Percentiles rank a stretch among this genome's conserved stretches.
Conservation (phyloP, 371 early-diverging fungal species). For the Fennellomyces sp. region DNA sequence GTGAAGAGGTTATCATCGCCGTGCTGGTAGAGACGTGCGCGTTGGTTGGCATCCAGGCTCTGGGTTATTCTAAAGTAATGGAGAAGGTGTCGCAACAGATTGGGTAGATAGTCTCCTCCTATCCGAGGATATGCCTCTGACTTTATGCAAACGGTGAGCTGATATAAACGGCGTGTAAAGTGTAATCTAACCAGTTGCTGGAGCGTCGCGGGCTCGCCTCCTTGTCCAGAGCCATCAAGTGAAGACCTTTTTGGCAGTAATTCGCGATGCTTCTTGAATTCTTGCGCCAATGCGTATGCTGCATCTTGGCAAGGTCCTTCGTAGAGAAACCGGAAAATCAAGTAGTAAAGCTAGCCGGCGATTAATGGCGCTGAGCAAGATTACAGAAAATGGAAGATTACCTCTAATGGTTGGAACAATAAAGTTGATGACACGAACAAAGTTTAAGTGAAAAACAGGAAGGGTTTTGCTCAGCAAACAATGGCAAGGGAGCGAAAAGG, state of each 20-base stretch:
- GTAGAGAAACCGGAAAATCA: slow-evolving; percentile 61
- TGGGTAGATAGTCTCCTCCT: slow-evolving; percentile 29
- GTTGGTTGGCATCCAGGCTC: slow-evolving; percentile 32
- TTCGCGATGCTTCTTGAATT: slow-evolving; percentile 50
- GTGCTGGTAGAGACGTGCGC: slow-evolving; percentile 40
- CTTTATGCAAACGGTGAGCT: slow-evolving; percentile 10
- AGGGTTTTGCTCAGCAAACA: background rate
- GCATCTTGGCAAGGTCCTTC: slow-evolving; percentile 60
- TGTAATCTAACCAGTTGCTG: background rate
- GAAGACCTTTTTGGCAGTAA: slow-evolving; percentile 63
- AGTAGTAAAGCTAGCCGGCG: slow-evolving; percentile 55
- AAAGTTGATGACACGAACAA: slow-evolving; percentile 7
- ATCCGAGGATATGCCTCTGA: slow-evolving; percentile 31
- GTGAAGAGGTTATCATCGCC: slow-evolving; percentile 47
- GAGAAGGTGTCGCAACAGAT: slow-evolving; percentile 26
- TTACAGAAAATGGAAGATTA: background rate
- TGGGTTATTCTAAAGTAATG: slow-evolving; percentile 31
- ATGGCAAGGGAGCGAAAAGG: background rate
- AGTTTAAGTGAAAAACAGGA: background rate
- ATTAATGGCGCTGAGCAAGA: background rate
- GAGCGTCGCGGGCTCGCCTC: background rate
- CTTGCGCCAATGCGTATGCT: slow-evolving; percentile 48
- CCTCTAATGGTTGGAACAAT: background rate
- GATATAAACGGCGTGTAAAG: background rate
- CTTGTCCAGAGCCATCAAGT: slow-evolving; percentile 63